Percentiles rank a stretch among this genome's conserved stretches.
These are phyloP conservation scores for Acephala macrosclerotiorum DNA, from an alignment of 2,329 filamentous ascomycete species.

Conservation along the genomic window DNA sequence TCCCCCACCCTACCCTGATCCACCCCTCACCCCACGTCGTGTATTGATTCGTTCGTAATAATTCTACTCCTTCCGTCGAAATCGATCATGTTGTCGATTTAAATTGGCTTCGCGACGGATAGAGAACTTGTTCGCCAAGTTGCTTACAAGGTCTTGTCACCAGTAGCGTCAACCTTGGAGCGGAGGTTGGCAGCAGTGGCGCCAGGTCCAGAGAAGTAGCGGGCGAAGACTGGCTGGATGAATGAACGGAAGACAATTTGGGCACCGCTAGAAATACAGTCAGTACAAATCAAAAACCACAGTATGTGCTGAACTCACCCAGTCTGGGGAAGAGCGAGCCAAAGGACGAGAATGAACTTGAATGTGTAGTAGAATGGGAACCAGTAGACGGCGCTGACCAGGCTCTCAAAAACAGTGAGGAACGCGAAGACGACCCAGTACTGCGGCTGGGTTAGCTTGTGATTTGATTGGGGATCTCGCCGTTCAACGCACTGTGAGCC, in stretches of 20 bases:
- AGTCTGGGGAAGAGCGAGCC: constrained; percentile 96
- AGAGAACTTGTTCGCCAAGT: constrained; percentile 16
- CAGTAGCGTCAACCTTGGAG: constrained; percentile 80
- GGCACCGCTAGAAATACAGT: constrained; percentile 73
- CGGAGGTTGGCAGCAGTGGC: constrained; percentile 88
- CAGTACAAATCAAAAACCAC: background rate
- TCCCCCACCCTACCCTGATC: constrained; percentile 11
- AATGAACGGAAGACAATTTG: constrained; percentile 97
- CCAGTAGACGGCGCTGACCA: constrained; percentile 88
- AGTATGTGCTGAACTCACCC: constrained; percentile 66
- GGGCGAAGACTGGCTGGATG: constrained; percentile 87
- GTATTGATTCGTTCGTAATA: constrained; percentile 2
- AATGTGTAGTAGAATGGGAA: constrained; percentile 99
- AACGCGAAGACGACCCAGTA: constrained; percentile 90
- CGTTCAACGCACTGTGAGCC: constrained; percentile 67
- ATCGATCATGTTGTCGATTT: background rate
- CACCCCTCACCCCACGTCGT: background rate
- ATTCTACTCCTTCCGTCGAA: background rate
- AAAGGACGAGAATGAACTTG: constrained; percentile 97
- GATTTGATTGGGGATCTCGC: background rate
- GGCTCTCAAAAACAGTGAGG: constrained; percentile 84
- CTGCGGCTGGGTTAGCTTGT: constrained; percentile 48
- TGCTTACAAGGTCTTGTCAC: constrained; percentile 70
- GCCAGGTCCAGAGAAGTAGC: constrained; percentile 78
- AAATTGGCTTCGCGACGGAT: constrained; percentile 17